Percentiles rank a stretch among this genome's conserved stretches.
Evolutionary conservation across 345 rosid genomes (phyloP).

Genomic region (Pseudoturritis turrita): DNA sequence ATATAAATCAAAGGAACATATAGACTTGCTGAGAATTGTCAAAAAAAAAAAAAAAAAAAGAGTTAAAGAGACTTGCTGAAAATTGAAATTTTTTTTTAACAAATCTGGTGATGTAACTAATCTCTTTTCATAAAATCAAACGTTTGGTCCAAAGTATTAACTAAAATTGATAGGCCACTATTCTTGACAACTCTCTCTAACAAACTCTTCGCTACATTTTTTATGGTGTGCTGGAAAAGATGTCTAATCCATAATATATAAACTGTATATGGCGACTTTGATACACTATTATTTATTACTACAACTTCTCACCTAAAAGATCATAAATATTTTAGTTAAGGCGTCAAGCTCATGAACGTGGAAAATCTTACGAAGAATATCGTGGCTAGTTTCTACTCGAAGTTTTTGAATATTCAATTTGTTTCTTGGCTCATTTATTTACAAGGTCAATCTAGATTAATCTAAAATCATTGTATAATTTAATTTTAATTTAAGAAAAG

Average conservation of each 20-base stretch:
- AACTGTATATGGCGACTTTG: constrained; percentile 18
- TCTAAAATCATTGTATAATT: too few relatives aligned
- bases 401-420: too few relatives aligned
- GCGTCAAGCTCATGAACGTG: constrained; percentile 19
- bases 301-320: constrained; percentile 8
- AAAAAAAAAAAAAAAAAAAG: background rate
- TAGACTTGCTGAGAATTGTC: background rate
- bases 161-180: constrained; percentile 11
- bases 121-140: constrained; percentile 13
- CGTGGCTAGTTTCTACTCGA: too few relatives aligned
- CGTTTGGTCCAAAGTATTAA: constrained; percentile 12
- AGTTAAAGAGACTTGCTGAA: background rate
- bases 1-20: background rate
- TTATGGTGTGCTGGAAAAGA: background rate
- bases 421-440: too few relatives aligned
- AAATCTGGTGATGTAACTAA: background rate
- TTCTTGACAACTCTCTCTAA: constrained; percentile 24
- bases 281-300: background rate
- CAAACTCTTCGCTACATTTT: constrained; percentile 18
- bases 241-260: constrained; percentile 26
- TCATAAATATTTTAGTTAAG: background rate
- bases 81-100: background rate
- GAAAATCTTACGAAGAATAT: too few relatives aligned
- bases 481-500: too few relatives aligned
- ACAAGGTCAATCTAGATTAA: too few relatives aligned